Percentiles rank a stretch among this genome's conserved stretches.
These are phyloP conservation scores for Arthrobotrys conoides DNA, from an alignment of 2,329 filamentous ascomycete species.

Conservation along the genomic window DNA sequence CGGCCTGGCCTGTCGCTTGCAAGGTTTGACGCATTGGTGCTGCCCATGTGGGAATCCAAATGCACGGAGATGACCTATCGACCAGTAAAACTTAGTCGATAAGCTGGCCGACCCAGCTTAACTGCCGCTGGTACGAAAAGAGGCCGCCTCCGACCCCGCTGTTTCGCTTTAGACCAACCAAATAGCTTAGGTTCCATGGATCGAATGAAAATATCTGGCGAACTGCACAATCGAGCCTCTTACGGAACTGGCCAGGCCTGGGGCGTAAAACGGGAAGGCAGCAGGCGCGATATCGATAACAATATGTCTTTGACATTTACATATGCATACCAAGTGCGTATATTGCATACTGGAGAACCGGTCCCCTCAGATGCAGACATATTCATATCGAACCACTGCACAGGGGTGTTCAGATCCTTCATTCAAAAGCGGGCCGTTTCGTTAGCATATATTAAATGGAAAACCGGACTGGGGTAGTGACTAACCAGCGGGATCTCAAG, in stretches of 20 bases:
- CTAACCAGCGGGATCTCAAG: constrained; percentile 5
- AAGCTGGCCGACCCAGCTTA: constrained; percentile 32
- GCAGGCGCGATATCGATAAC: not conserved
- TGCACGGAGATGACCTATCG: constrained; percentile 52
- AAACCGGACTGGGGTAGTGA: constrained; percentile 3
- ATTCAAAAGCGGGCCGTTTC: constrained; percentile 19
- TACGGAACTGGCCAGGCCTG: constrained; percentile 7
- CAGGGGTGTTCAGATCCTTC: constrained; percentile 14
- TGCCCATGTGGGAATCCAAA: constrained; percentile 34
- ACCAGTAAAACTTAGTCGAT: constrained; percentile 56
- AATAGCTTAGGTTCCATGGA: constrained; percentile 12
- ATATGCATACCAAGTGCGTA: too few relatives aligned
- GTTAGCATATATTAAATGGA: constrained; percentile 4
- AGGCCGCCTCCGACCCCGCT: constrained; percentile 33
- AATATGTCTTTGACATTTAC: too few relatives aligned
- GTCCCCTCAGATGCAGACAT: not conserved
- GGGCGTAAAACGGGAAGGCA: not conserved
- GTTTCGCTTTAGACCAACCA: constrained; percentile 13
- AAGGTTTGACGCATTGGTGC: constrained; percentile 37
- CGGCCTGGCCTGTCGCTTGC: constrained; percentile 16
- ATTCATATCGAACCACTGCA: not conserved
- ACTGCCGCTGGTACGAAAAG: constrained; percentile 27
- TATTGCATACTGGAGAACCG: not conserved
- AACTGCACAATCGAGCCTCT: not conserved
- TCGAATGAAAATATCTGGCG: constrained; percentile 1